Evolutionary conservation across 2,329 filamentous ascomycete genomes (phyloP).

Genomic region (Ilyonectria sp.): DNA sequence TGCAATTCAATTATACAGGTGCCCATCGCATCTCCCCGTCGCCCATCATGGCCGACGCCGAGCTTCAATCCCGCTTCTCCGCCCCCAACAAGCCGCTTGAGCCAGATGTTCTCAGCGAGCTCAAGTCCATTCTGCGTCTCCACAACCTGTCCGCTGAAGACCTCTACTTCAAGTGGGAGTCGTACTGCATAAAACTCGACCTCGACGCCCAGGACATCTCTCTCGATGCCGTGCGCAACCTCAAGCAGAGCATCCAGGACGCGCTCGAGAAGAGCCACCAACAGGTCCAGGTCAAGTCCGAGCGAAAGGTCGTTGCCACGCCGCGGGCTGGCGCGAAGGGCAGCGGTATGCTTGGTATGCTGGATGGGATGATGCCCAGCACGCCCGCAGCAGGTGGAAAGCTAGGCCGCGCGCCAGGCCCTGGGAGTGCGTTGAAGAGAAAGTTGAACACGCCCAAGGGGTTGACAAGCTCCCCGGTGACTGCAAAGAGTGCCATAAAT

Average conservation of each 20-base stretch:
- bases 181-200: conserved; percentile 96
- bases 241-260: conserved; percentile 92
- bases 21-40: conserved; percentile 3
- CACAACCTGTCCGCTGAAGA: conserved; percentile 88
- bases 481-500: conserved; percentile 50
- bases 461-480: conserved; percentile 53
- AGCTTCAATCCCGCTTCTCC: conserved; percentile 56
- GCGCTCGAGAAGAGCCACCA: conserved; percentile 83
- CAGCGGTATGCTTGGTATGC: conserved; percentile 87
- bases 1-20: conserved; percentile 2
- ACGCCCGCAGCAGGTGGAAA: conserved; percentile 66
- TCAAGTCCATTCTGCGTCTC: conserved; percentile 88
- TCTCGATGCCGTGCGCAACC: conserved; percentile 79
- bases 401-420: conserved; percentile 56
- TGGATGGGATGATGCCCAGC: conserved; percentile 79
- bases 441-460: conserved; percentile 50
- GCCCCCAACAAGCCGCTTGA: conserved; percentile 69
- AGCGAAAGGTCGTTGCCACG: conserved; percentile 75
- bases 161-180: conserved; percentile 99
- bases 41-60: conserved; percentile 55
- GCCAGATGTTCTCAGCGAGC: conserved; percentile 83
- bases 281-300: conserved; percentile 72
- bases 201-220: conserved; percentile 79
- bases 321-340: conserved; percentile 70
- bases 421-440: conserved; percentile 51